Evolutionary conservation across 768 basidiomycete species (phyloP).

Genomic region (Amanita brunnescens): DNA sequence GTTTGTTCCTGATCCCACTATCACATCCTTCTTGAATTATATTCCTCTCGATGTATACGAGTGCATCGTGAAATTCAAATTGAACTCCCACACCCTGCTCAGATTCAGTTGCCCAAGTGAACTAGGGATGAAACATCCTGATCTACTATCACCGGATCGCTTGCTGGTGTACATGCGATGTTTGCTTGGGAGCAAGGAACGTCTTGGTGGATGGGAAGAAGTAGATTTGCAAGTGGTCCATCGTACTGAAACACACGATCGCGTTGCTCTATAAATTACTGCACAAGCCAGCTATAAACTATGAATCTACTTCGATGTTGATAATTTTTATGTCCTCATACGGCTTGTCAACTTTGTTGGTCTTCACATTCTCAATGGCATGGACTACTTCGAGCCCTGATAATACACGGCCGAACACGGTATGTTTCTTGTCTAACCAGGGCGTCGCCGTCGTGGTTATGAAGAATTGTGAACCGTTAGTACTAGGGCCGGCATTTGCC

Average conservation of each 20-base stretch:
- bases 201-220: neutral
- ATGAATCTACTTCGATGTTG: slow-evolving; percentile 58
- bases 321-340: slow-evolving; percentile 91
- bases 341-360: slow-evolving; percentile 79
- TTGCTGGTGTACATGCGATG: slow-evolving; percentile 26
- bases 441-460: slow-evolving; percentile 93
- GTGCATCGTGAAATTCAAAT: slow-evolving; percentile 20
- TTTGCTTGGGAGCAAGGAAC: slow-evolving; percentile 10
- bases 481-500: slow-evolving; percentile 85
- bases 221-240: slow-evolving; percentile 20
- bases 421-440: slow-evolving; percentile 89
- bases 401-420: slow-evolving; percentile 85
- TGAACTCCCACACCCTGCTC: slow-evolving; percentile 29
- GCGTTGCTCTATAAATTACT: slow-evolving; percentile 33
- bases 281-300: neutral
- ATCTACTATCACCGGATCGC: slow-evolving; percentile 14
- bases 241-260: slow-evolving; percentile 29
- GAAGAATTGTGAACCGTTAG: slow-evolving; percentile 97
- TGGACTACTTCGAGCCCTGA: slow-evolving; percentile 88
- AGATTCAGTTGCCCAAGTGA: slow-evolving; percentile 50
- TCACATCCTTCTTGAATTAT: slow-evolving; percentile 33
- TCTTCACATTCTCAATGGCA: slow-evolving; percentile 84
- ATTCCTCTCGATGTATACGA: slow-evolving; percentile 45
- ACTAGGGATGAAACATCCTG: slow-evolving; percentile 14
- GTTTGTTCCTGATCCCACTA: slow-evolving; percentile 28